Conservation (phyloP, 2,329 filamentous ascomycete genomes). For the Colletotrichum tanaceti region DNA sequence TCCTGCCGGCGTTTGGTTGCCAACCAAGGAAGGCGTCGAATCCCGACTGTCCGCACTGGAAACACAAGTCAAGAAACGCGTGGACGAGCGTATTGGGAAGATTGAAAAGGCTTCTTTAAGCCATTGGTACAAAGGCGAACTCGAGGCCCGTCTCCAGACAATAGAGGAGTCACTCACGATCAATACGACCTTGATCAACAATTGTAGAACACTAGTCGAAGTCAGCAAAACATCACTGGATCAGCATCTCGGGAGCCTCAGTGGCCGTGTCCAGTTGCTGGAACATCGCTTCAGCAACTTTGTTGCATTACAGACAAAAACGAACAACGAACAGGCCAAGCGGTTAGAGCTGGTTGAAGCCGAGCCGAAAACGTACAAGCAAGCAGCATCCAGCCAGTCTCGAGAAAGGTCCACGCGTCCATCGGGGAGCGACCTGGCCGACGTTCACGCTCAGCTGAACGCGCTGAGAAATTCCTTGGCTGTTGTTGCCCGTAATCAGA, state of each 20-base stretch:
- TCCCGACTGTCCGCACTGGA: not conserved
- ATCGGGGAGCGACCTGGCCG: not conserved
- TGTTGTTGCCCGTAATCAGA: not conserved
- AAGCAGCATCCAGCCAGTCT: not conserved
- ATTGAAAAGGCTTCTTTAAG: not conserved
- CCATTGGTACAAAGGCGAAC: not conserved
- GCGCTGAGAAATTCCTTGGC: not conserved
- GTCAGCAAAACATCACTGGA: constrained; percentile 18
- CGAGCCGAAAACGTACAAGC: constrained; percentile 3
- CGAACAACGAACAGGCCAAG: constrained; percentile 10
- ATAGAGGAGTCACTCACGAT: constrained; percentile 17
- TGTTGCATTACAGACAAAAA: not conserved
- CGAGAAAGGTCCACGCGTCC: not conserved
- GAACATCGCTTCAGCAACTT: constrained; percentile 11
- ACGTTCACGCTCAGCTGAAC: constrained; percentile 1
- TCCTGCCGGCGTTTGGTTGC: not conserved
- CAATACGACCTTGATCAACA: constrained; percentile 13
- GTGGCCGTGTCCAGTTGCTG: constrained; percentile 9
- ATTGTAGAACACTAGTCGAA: constrained; percentile 32
- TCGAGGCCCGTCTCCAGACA: constrained; percentile 2
- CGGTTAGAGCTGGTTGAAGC: constrained; percentile 26
- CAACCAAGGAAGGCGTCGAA: not conserved
- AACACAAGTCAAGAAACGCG: not conserved
- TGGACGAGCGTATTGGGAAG: not conserved
- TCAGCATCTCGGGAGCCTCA: constrained; percentile 14